Percentiles rank a stretch among this genome's conserved stretches.
phyloP scores from a whole-genome alignment of 2,329 filamentous ascomycete genomes.

The Phialocephala sp. region DNA sequence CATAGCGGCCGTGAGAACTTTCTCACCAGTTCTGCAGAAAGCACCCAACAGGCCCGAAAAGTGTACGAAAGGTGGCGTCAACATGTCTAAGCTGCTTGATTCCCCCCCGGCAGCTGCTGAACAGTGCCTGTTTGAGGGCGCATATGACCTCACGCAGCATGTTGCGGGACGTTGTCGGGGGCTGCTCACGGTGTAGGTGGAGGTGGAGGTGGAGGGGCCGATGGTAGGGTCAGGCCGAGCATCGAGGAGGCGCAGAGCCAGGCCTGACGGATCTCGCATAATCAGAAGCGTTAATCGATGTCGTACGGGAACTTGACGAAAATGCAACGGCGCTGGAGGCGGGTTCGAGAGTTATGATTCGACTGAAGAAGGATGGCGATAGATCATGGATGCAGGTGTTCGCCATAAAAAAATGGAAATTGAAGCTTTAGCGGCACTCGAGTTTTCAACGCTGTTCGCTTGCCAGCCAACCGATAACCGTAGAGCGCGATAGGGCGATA shows the following conservation, averaged over 20 bases:
- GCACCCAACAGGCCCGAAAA: neutral
- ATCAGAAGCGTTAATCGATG: neutral
- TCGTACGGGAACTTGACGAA: neutral
- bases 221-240: neutral
- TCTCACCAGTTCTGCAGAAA: neutral
- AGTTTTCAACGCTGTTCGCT: too few species aligned
- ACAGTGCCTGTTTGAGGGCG: conserved; percentile 3
- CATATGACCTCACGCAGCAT: conserved; percentile 2
- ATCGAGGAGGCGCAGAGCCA: neutral
- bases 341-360: neutral
- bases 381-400: too few species aligned
- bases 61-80: neutral
- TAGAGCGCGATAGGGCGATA: too few species aligned
- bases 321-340: neutral
- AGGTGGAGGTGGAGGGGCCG: neutral
- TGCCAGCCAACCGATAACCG: too few species aligned
- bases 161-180: neutral
- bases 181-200: too few species aligned
- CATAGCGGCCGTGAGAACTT: neutral
- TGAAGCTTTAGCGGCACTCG: too few species aligned
- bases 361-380: neutral
- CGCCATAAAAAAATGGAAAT: too few species aligned
- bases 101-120: neutral
- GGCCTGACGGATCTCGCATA: neutral
- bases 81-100: neutral